Conservation (phyloP, 1,284 basidiomycete species). For the Cryptococcus sp. region DNA sequence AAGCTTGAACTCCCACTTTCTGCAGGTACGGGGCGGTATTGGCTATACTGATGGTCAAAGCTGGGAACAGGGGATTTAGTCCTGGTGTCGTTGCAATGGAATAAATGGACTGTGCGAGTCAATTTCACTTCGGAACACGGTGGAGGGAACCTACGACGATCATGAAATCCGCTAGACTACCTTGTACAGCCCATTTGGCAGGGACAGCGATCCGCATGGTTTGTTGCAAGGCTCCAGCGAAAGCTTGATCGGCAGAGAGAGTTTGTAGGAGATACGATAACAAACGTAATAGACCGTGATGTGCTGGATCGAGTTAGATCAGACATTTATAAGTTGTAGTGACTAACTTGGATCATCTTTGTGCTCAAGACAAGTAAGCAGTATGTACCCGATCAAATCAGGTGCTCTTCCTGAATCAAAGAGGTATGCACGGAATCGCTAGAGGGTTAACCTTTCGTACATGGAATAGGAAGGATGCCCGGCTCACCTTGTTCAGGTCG, state of each 20-base stretch:
- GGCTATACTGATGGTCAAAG: conserved; percentile 80
- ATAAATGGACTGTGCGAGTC: conserved; percentile 66
- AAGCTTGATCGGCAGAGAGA: conserved; percentile 73
- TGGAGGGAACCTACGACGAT: conserved; percentile 60
- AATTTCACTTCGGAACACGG: background rate
- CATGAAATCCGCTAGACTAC: conserved; percentile 78
- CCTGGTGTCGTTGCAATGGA: conserved; percentile 84
- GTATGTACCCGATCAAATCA: conserved; percentile 68
- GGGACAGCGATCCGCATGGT: conserved; percentile 60
- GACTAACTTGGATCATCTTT: conserved; percentile 80
- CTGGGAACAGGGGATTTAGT: conserved; percentile 79
- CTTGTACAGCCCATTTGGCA: conserved; percentile 66
- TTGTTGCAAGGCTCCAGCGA: conserved; percentile 61
- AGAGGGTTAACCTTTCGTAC: conserved; percentile 3
- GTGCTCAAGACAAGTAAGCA: conserved; percentile 74
- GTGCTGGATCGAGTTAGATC: conserved; percentile 52
- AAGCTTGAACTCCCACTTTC: conserved; percentile 72
- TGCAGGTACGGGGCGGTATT: conserved; percentile 84
- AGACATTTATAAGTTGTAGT: conserved; percentile 1
- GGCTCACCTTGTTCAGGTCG: conserved; percentile 76
- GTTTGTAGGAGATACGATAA: conserved; percentile 89
- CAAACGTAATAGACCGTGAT: conserved; percentile 83
- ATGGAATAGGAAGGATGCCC: background rate
- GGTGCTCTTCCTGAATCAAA: conserved; percentile 71
- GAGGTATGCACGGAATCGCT: conserved; percentile 82